Conservation (phyloP, 2,329 filamentous ascomycete genomes). For the Trichophyton rubrum region DNA sequence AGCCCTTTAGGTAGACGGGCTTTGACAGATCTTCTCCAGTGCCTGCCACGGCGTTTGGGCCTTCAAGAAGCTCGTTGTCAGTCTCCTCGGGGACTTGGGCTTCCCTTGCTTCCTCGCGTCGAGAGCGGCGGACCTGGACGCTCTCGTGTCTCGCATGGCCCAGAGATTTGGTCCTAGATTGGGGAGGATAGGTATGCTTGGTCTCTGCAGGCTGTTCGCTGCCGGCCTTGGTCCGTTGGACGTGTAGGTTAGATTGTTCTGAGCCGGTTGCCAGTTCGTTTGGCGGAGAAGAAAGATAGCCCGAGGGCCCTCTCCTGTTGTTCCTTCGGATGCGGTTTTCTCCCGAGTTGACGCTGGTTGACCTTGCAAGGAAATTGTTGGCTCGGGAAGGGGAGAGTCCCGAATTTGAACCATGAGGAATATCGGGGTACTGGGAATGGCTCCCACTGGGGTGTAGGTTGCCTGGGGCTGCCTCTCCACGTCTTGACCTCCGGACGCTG, state of each 20-base stretch:
- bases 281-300: constrained; percentile 40
- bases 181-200: constrained; percentile 45
- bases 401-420: constrained; percentile 60
- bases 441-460: constrained; percentile 45
- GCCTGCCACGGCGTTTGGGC: constrained; percentile 35
- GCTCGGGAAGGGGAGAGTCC: constrained; percentile 47
- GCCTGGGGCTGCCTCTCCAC: constrained; percentile 42
- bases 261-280: constrained; percentile 67
- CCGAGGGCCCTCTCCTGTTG: constrained; percentile 42
- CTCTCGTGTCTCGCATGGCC: constrained; percentile 83
- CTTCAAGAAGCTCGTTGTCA: constrained; percentile 53
- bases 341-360: constrained; percentile 82
- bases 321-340: constrained; percentile 58
- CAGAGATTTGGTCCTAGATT: constrained; percentile 71
- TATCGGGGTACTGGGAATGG: constrained; percentile 63
- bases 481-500: constrained; percentile 56
- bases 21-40: constrained; percentile 64
- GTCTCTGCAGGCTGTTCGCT: constrained; percentile 42
- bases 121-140: constrained; percentile 71
- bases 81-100: constrained; percentile 84
- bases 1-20: constrained; percentile 86
- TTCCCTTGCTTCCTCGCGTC: constrained; percentile 57
- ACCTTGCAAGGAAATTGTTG: constrained; percentile 64
- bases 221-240: constrained; percentile 31
- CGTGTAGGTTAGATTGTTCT: constrained; percentile 52